phyloP scores from a whole-genome alignment of 495 filamentous ascomycete species.

The Penicillium soppii region DNA sequence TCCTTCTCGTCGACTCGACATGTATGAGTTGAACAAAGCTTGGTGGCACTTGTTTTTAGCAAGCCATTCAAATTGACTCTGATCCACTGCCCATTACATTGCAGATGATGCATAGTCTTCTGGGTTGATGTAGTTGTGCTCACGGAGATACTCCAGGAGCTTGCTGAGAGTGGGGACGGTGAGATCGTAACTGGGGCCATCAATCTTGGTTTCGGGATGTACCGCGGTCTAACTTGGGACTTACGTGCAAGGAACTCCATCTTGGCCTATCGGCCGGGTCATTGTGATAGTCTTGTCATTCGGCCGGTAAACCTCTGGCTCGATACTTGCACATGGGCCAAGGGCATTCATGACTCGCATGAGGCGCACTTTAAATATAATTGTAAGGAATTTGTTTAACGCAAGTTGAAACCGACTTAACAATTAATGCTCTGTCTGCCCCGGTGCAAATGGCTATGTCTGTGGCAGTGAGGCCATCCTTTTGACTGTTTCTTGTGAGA shows the following conservation, averaged over 20 bases:
- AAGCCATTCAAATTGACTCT: conserved; percentile 18
- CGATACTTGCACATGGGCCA: neutral
- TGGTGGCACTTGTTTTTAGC: conserved; percentile 5
- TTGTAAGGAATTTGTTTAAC: neutral
- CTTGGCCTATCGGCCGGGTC: conserved; percentile 28
- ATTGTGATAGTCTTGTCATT: conserved; percentile 37
- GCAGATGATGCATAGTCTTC: conserved; percentile 12
- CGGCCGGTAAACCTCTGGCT: conserved; percentile 30
- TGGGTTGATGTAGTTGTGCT: conserved; percentile 14
- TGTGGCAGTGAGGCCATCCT: neutral
- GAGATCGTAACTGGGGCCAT: conserved; percentile 11
- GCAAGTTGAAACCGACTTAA: neutral
- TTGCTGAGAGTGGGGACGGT: conserved; percentile 13
- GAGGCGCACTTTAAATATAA: conserved; percentile 2
- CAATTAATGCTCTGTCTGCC: neutral
- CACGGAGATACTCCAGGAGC: conserved; percentile 19
- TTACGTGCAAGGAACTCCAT: conserved; percentile 19
- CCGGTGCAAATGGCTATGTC: neutral
- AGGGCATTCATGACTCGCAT: conserved; percentile 11
- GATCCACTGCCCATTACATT: conserved; percentile 10
- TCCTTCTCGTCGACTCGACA: conserved; percentile 39
- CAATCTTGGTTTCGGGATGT: neutral
- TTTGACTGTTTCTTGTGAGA: neutral
- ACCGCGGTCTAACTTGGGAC: neutral
- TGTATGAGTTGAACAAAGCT: conserved; percentile 38